A percentile compares a stretch with the other conserved stretches of the same genome.
Evolutionary conservation across 257 asterid genomes (phyloP).

Genomic region (Striga asiatica): DNA sequence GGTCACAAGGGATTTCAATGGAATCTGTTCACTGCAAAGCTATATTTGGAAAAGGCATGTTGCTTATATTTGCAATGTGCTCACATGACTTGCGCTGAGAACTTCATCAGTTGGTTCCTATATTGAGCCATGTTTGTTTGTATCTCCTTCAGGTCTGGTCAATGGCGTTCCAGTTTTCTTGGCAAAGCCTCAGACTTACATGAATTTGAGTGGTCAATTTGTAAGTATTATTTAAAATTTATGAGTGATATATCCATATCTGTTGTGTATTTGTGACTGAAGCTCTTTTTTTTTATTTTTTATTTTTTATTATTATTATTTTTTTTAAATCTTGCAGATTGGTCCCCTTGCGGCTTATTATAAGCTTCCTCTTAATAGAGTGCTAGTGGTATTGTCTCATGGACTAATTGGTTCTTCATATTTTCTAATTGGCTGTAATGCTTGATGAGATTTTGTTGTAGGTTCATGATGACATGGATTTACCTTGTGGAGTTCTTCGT

Average conservation of each 20-base stretch:
- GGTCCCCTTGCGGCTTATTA: constrained; percentile 97
- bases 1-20: constrained; percentile 49
- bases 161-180: constrained; percentile 61
- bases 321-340: constrained; percentile 32
- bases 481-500: constrained; percentile 96
- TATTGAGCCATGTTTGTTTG: neutral
- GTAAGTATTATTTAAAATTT: constrained; percentile 30
- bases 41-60: constrained; percentile 69
- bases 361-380: constrained; percentile 93
- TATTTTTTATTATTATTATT: no score
- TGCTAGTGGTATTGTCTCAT: constrained; percentile 47
- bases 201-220: constrained; percentile 92
- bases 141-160: constrained; percentile 47
- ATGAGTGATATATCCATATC: neutral
- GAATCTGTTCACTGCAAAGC: constrained; percentile 78
- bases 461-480: constrained; percentile 92
- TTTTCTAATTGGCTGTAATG: neutral
- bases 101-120: neutral
- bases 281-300: constrained; percentile 2
- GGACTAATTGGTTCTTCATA: neutral
- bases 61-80: neutral
- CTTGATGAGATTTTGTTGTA: constrained; percentile 25
- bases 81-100: neutral
- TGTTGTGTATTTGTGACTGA: constrained; percentile 1
- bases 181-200: constrained; percentile 91